phyloP scores from a whole-genome alignment of 345 rosid genomes.

The Lepidium aucheri region DNA sequence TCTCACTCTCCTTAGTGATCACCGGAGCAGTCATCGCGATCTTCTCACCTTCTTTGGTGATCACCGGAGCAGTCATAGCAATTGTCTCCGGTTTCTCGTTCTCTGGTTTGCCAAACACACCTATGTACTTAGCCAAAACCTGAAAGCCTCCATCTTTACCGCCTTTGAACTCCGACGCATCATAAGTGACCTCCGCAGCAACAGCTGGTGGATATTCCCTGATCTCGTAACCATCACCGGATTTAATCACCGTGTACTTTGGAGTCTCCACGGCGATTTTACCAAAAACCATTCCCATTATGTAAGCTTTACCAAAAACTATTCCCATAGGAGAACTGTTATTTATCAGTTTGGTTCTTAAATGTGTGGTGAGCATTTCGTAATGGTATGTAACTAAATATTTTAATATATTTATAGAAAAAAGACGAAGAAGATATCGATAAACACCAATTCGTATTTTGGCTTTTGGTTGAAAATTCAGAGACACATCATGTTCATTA shows the following conservation, averaged over 20 bases:
- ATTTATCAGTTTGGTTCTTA: constrained; percentile 16
- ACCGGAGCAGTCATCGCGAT: constrained; percentile 89
- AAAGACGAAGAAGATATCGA: neutral
- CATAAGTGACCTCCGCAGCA: constrained; percentile 65
- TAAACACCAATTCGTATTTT: neutral
- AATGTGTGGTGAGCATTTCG: constrained; percentile 15
- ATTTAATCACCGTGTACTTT: constrained; percentile 40
- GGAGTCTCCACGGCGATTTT: constrained; percentile 74
- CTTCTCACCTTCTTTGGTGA: constrained; percentile 52
- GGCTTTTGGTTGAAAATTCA: neutral
- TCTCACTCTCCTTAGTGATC: constrained; percentile 52
- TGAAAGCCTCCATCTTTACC: constrained; percentile 72
- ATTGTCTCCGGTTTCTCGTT: constrained; percentile 69
- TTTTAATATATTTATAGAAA: neutral
- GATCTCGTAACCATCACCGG: constrained; percentile 60
- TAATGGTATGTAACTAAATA: neutral
- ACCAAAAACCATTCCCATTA: constrained; percentile 73
- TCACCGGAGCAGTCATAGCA: constrained; percentile 90
- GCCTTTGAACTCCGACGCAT: constrained; percentile 58
- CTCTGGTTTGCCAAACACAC: constrained; percentile 72
- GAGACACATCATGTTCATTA: neutral
- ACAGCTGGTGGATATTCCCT: constrained; percentile 64
- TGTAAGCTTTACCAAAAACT: constrained; percentile 13
- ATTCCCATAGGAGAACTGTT: neutral
- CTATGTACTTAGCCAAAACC: constrained; percentile 72